Base-by-base conservation (phyloP, 176 grass and related monocot species). In the Guadua angustifolia region DNA sequence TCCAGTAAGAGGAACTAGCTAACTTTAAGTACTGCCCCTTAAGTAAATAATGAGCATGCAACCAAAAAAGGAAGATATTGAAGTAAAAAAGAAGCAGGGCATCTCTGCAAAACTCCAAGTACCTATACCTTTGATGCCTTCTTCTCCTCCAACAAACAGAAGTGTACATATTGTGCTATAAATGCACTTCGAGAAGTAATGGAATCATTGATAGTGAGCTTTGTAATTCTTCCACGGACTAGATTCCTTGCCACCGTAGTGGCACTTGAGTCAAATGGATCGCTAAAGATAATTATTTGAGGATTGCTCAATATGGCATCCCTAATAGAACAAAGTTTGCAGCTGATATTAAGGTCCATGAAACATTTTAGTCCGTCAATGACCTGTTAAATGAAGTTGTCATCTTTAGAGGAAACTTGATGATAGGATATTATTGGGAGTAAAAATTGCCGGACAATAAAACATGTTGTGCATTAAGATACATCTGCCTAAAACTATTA, bases 41-140 rank as follows among this genome's bases (percentile, higher is more conserved):
- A 5, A 22, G 6, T 56, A 22, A 16, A 15, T 72, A 73, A 17
- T 0, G 19, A 80, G 45, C 16, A 53, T 57, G 70, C 13, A 70
- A 65, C 14, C 14, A 56, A 77, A 55, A 56, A 73, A 69, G 4
- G 61, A 64, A 70, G 12, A 26, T 12, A 38, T 26, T 8, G 1
- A 32, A 71, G 18, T 84, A 43, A 36, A 7, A 65, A 84, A 53
- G 15, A 24, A 40, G 12, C 43, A 5, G 24, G 21, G 5, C 35
- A 42, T 25, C 42, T 36, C 71, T 45, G 73, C 49, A 36, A 68
- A 5, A 26, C 42, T 71, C 47, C 5, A 84, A 29, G 36, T 91
- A 97, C 95, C 92, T 94, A 29, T 91, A 97, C 95, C 92, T 94
- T 92, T 19, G 64, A 47, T 86, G 86, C 57, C 78, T 93, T 89